These are phyloP conservation scores for Penstemon barbatus DNA, from an alignment of 257 asterid genomes.

Conservation along the genomic window DNA sequence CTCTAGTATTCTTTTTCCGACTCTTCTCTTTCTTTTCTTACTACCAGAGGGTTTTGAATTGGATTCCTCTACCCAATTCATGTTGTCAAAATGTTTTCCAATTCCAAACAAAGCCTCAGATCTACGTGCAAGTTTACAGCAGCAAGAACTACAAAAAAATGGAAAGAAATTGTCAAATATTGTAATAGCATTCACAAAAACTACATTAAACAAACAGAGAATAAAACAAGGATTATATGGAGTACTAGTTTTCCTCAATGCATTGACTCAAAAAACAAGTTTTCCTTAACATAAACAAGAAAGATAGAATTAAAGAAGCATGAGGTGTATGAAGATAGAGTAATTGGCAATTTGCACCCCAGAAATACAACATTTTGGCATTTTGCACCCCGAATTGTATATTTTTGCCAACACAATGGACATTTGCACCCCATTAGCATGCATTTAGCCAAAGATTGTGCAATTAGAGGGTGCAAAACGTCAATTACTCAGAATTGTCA, in stretches of 20 bases:
- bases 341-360: no score
- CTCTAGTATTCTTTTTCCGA: constrained; percentile 49
- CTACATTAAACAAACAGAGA: neutral
- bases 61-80: constrained; percentile 78
- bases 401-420: no score
- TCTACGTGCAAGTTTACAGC: constrained; percentile 20
- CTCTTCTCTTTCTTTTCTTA: constrained; percentile 63
- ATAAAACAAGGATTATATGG: neutral
- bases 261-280: neutral
- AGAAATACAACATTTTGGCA: no score
- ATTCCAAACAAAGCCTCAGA: neutral
- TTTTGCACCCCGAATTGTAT: no score
- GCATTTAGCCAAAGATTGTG: no score
- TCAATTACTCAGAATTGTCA: no score
- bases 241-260: no score
- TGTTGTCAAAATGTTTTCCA: constrained; percentile 28
- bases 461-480: no score
- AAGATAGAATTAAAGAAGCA: no score
- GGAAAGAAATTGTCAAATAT: constrained; percentile 9
- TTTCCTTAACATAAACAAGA: neutral
- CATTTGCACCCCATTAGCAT: no score
- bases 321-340: no score
- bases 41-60: constrained; percentile 34
- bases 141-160: neutral
- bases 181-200: constrained; percentile 15